Conservation (phyloP, 352 stramenopile species). For the Phytophthora vignae region DNA sequence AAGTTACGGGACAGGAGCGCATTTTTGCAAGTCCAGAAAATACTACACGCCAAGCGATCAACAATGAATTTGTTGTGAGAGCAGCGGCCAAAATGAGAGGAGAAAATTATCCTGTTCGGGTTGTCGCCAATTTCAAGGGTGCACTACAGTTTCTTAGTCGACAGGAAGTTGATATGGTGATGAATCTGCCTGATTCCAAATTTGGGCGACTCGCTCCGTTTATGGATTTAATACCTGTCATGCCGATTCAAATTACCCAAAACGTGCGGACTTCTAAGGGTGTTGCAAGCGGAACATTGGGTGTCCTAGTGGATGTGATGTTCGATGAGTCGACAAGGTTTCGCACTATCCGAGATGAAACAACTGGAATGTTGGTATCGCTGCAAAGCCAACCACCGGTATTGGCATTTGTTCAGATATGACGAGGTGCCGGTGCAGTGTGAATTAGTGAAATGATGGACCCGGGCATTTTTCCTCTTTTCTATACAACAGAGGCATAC, state of each 20-base stretch:
- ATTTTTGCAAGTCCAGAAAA: constrained; percentile 11
- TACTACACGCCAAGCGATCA: constrained; percentile 1
- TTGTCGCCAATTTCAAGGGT: constrained; percentile 10
- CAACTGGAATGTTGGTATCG: too few species aligned
- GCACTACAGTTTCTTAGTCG: neutral
- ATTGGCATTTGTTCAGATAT: too few species aligned
- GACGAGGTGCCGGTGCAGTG: too few species aligned
- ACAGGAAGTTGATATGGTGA: neutral
- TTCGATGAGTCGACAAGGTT: neutral
- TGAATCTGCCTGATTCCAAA: neutral
- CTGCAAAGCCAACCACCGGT: too few species aligned
- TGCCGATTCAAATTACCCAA: constrained; percentile 23
- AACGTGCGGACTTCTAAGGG: constrained; percentile 11
- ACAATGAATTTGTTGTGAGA: constrained; percentile 1
- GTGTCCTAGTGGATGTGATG: neutral
- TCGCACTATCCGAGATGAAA: constrained; percentile 2
- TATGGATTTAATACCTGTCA: constrained; percentile 18
- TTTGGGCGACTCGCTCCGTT: constrained; percentile 23
- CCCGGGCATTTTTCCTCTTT: too few species aligned
- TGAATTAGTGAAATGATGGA: too few species aligned
- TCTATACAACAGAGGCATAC: too few species aligned
- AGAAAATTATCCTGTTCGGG: constrained; percentile 1
- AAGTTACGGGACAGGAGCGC: neutral
- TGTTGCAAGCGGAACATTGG: constrained; percentile 14
- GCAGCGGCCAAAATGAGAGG: neutral